Base-by-base conservation (phyloP, 352 stramenopile genomes). In the Phytopythium vexans region DNA sequence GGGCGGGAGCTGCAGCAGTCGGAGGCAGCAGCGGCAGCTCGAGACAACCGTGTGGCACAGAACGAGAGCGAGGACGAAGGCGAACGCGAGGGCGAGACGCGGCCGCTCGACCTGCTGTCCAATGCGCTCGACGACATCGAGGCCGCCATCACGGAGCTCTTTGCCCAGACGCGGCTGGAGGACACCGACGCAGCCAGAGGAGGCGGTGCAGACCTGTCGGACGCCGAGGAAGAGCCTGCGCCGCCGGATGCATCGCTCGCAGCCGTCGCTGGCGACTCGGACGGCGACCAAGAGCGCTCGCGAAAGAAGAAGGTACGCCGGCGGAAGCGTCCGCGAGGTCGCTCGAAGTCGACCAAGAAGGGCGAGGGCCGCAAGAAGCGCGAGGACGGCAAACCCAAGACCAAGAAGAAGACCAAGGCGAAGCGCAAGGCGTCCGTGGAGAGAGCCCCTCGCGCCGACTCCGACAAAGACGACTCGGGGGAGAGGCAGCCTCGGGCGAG, bases 71-170 rank as follows among this genome's bases (percentile, higher is more conserved):
- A 73, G 40, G 52, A 67, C 11, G 54, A 70, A 60, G 21, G 21
- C 1, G 21, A 2, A 2, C 1, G 21, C 2, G 21, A 27, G 21
- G 21, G 21, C 21, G 21, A 27, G 21, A 27, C 21, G 21, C 21
- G 21, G 21, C 21, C 21, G 21, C 21, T 27, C 21, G 21, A 27
- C 21, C 48, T 67, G 41, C 40, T 46, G 27, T n/a, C 33, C 1
- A 69, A 77, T 8, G 31, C 89, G 3, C 54, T 92, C 2, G 68
- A 75, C 39, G 78, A 89, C 47, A 88, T 74, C 33, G 74, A 92
- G 41, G 69, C 69, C 33, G 74, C 77, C 0, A 78, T 88, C 43
- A 81, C 79, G 12, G 69, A 84, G 35, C 60, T 89, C 16, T 82
- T 77, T 44, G 57, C 65, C 2, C 60, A 61, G 32, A 58, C 54